Base-by-base conservation (phyloP, 2,329 filamentous ascomycete genomes). In the Colletotrichum sp. region DNA sequence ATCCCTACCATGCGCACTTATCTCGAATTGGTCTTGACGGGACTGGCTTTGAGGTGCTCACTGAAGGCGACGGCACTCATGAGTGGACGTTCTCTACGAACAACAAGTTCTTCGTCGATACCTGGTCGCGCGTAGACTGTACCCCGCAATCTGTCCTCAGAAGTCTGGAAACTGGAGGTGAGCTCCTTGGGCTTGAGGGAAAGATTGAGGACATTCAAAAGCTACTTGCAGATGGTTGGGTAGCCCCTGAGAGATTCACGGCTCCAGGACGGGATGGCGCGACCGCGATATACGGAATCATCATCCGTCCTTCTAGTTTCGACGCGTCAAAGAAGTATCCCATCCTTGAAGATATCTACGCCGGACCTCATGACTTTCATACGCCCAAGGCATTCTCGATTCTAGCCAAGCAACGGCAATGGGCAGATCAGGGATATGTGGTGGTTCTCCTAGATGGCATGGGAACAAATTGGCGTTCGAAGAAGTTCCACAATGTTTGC, bases 401-500 rank as follows among this genome's bases (percentile, higher is more conserved):
- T 15, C 67, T 78, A 8, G 33, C 38, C 5, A 63, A 62, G 57
- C 69, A 77, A 24, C 76, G 76, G 21, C 58, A 76, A 34, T 76
- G 77, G 75, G 80, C 81, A 9, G 75, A 81, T n/a, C 70, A 78
- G 18, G 80, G 81, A 24, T 82, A 80, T 59, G 63, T 82, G 29
- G 75, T 82, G 4, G 80, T 82, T 6, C 75, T 77, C 8, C 36
- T 79, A 9, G 81, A 82, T 55, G 81, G 80, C 64, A 82, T 81
- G 81, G 81, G 80, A 8, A 82, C 81, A 2, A 79, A 79, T 64
- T 80, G 78, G 77, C 79, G 81, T 21, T 70, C 67, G 9, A 82
- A 81, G 70, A 47, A 47, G 15, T 82, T 82, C 36, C 81, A 82
- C 54, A 76, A 81, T 27, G 74, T 80, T 4, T 79, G 78, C 61